Percentiles rank a stretch among this genome's conserved stretches.
These are phyloP conservation scores for Lagenaria siceraria DNA, from an alignment of 306 rosid species.

Conservation along the genomic window DNA sequence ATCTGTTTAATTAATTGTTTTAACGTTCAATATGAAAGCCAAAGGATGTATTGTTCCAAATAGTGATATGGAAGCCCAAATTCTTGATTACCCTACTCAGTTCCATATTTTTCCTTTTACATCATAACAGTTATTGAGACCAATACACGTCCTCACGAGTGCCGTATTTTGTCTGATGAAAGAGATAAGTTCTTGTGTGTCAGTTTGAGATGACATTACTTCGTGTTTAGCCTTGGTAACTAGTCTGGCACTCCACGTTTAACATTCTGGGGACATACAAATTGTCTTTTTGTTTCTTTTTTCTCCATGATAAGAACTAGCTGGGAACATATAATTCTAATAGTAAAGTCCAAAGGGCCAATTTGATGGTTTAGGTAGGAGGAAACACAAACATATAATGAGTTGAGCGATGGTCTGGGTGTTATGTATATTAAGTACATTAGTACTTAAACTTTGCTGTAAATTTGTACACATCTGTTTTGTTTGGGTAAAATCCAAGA, in stretches of 20 bases:
- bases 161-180: neutral
- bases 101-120: neutral
- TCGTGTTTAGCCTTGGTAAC: neutral
- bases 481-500: slow-evolving; percentile 10
- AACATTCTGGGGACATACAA: neutral
- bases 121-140: neutral
- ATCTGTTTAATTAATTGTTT: neutral
- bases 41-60: neutral
- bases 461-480: slow-evolving; percentile 1
- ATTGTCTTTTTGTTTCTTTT: neutral
- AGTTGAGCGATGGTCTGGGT: neutral
- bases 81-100: neutral
- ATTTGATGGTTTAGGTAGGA: neutral
- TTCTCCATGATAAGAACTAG: neutral
- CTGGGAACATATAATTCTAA: neutral
- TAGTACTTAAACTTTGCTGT: neutral
- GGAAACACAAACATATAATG: neutral
- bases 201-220: neutral
- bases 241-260: neutral
- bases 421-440: neutral
- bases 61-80: neutral
- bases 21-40: neutral
- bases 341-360: neutral
- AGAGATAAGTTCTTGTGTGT: neutral
- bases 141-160: neutral